Conservation (phyloP, 1,139 yeast species). For the Kodamaea derodonti region DNA sequence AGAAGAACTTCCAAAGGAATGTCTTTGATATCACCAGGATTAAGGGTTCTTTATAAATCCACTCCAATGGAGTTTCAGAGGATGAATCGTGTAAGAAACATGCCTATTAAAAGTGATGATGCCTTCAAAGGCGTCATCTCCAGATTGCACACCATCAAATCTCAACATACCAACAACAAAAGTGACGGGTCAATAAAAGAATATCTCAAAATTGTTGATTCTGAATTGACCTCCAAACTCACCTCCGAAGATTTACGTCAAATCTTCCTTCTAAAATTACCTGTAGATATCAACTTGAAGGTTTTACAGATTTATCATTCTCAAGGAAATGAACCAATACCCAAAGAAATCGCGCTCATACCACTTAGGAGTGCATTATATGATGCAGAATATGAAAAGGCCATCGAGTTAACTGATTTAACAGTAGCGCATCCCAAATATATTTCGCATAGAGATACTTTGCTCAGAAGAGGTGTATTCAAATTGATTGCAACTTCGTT, state of each 20-base stretch:
- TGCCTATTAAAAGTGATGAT: too few species aligned
- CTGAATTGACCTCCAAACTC: conserved; percentile 17
- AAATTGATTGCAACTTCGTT: conserved; percentile 31
- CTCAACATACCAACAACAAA: not conserved
- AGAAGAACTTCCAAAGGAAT: too few species aligned
- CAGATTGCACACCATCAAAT: too few species aligned
- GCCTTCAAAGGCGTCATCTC: too few species aligned
- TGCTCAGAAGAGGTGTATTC: conserved; percentile 26
- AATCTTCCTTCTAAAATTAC: conserved; percentile 33
- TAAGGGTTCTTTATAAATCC: too few species aligned
- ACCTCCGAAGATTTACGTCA: conserved; percentile 21
- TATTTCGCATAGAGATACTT: conserved; percentile 26
- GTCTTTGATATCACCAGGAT: too few species aligned
- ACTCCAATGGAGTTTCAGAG: too few species aligned
- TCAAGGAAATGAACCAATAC: conserved; percentile 34
- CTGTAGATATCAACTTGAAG: conserved; percentile 23
- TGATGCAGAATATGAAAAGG: conserved; percentile 55
- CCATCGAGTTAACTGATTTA: conserved; percentile 54
- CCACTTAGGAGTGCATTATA: conserved; percentile 60
- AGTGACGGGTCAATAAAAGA: conserved; percentile 8
- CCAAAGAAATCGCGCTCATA: conserved; percentile 48
- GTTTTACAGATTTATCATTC: conserved; percentile 34
- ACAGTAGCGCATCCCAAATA: conserved; percentile 60
- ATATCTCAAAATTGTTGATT: conserved; percentile 9
- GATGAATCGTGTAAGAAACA: too few species aligned